Evolutionary conservation across 148 eudicot species (phyloP).

Genomic region (Pharnaceum exiguum): DNA sequence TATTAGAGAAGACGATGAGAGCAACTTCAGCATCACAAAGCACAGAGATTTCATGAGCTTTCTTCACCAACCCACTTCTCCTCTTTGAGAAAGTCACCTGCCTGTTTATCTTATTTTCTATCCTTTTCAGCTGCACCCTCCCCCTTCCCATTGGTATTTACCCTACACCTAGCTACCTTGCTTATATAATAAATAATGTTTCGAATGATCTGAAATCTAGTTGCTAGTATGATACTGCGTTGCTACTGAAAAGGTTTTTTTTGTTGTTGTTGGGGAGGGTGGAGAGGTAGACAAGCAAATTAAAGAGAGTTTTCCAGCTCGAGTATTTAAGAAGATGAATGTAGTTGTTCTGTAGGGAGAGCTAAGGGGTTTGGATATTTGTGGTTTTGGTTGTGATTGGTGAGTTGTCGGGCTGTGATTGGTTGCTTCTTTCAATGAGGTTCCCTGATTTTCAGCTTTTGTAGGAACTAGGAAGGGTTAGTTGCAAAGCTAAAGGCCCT

Average conservation of each 20-base stretch:
- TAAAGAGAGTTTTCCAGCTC: no score
- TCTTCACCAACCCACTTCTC: conserved; percentile 36
- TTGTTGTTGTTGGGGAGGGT: no score
- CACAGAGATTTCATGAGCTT: conserved; percentile 47
- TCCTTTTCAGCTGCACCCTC: conserved; percentile 38
- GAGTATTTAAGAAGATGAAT: background rate
- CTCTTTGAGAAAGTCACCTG: conserved; percentile 49
- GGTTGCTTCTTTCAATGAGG: conserved; percentile 2
- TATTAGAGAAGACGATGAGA: conserved; percentile 37
- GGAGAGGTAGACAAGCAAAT: no score
- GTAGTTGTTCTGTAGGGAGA: background rate
- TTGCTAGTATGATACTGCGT: no score
- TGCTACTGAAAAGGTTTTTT: no score
- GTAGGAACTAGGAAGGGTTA: no score
- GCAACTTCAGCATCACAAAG: conserved; percentile 50
- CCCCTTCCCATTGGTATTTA: conserved; percentile 52
- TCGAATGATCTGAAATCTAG: no score
- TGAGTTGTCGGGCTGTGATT: conserved; percentile 23
- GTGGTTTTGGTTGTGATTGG: conserved; percentile 11
- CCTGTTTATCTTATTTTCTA: conserved; percentile 45
- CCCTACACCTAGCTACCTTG: no score
- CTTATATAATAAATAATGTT: no score
- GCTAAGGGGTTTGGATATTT: background rate
- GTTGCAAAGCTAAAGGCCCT: no score
- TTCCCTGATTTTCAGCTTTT: no score